A percentile compares a stretch with the other conserved stretches of the same genome.
These are phyloP conservation scores for Paracoccidioides brasiliensis DNA, from an alignment of 2,329 filamentous ascomycete genomes.

Conservation along the genomic window DNA sequence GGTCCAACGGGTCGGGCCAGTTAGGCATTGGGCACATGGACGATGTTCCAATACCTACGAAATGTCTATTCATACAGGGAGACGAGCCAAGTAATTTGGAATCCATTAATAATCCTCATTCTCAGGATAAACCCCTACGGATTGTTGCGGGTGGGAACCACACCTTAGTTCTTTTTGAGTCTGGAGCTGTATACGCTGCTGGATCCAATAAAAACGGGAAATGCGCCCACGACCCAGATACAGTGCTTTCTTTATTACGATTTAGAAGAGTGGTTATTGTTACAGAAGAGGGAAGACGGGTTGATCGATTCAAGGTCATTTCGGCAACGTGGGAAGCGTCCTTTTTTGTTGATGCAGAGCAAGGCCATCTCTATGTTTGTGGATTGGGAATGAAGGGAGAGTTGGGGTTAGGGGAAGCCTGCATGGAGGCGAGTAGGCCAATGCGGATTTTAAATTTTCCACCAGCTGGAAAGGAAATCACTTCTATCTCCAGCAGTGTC, in stretches of 20 bases:
- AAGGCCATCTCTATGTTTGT: conserved; percentile 43
- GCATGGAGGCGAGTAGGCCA: conserved; percentile 23
- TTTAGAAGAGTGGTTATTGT: conserved; percentile 20
- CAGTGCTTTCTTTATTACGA: conserved; percentile 8
- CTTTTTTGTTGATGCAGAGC: conserved; percentile 42
- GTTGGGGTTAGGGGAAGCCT: conserved; percentile 45
- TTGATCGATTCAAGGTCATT: conserved; percentile 33
- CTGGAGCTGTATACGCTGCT: conserved; percentile 49
- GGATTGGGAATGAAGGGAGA: conserved; percentile 60
- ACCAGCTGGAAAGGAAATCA: conserved; percentile 43
- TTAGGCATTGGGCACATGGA: conserved; percentile 58
- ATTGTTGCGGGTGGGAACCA: conserved; percentile 71
- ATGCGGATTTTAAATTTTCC: conserved; percentile 50
- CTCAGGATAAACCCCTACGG: conserved; percentile 12
- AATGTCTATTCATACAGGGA: conserved; percentile 41
- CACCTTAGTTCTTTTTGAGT: conserved; percentile 55
- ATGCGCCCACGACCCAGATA: conserved; percentile 20
- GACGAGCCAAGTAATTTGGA: conserved; percentile 7
- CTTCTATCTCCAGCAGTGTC: conserved; percentile 59
- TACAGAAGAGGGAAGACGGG: conserved; percentile 3
- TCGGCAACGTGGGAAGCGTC: conserved; percentile 72
- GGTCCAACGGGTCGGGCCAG: conserved; percentile 66
- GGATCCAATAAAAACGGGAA: conserved; percentile 46
- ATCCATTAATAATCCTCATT: neutral
- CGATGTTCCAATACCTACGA: conserved; percentile 55